Percentiles rank a stretch among this genome's conserved stretches.
Conservation (phyloP, 1,284 basidiomycete species). For the Takashimella tepidaria region DNA sequence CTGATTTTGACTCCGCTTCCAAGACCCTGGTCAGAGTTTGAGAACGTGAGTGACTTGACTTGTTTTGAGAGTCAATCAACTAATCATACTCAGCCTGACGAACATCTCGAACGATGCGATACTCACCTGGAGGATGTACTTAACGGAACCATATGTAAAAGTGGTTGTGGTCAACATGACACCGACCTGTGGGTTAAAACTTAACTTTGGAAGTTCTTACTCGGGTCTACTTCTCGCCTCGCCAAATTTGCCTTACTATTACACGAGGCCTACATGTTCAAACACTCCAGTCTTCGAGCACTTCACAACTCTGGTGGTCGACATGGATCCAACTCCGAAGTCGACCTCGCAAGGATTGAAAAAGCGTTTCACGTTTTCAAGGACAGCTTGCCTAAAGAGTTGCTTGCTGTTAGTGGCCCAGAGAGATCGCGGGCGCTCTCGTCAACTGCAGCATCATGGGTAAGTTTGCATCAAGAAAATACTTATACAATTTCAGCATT, state of each 20-base stretch:
- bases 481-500: constrained; percentile 11
- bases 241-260: background rate
- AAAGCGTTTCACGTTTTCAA: background rate
- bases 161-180: constrained; percentile 5
- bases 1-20: constrained; percentile 15
- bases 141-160: background rate
- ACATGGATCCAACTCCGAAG: background rate
- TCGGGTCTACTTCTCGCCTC: background rate
- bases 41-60: constrained; percentile 4
- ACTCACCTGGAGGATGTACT: constrained; percentile 5
- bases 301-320: background rate
- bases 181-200: background rate
- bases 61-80: too few relatives aligned
- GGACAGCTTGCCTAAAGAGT: background rate
- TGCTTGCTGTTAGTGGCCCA: background rate
- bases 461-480: background rate
- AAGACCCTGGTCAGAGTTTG: constrained; percentile 12
- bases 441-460: background rate
- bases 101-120: constrained; percentile 4
- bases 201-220: background rate
- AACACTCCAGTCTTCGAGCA: background rate
- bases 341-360: background rate
- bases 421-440: background rate
- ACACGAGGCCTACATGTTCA: background rate
- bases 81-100: background rate